Percentiles rank a stretch among this genome's conserved stretches.
phyloP scores from a whole-genome alignment of 1,139 yeast genomes.

The Wickerhamomyces sp. region DNA sequence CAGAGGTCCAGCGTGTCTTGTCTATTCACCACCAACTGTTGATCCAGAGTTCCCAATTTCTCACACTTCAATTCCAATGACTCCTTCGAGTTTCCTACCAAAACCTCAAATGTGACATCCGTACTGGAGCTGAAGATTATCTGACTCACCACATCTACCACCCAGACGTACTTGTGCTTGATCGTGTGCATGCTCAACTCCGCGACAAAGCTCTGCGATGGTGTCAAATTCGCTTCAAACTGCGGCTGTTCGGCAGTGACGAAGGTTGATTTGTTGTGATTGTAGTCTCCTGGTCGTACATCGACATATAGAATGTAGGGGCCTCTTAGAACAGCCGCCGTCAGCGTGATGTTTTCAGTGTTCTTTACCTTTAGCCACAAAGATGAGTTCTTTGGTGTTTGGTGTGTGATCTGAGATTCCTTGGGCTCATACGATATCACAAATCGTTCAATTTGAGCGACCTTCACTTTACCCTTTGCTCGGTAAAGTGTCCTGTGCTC shows the following conservation, averaged over 20 bases:
- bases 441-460: constrained; percentile 56
- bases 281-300: constrained; percentile 60
- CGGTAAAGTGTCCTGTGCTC: not conserved
- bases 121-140: constrained; percentile 70
- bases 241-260: constrained; percentile 71
- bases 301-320: constrained; percentile 89
- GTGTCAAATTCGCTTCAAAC: constrained; percentile 69
- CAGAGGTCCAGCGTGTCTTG: constrained; percentile 70
- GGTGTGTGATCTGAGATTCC: too few species aligned
- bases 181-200: constrained; percentile 43
- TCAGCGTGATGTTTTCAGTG: constrained; percentile 62
- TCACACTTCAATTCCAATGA: constrained; percentile 27
- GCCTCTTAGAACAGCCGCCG: constrained; percentile 89
- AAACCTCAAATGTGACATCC: constrained; percentile 63
- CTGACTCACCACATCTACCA: constrained; percentile 81
- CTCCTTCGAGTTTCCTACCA: constrained; percentile 48
- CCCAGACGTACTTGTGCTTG: constrained; percentile 58
- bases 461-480: constrained; percentile 23
- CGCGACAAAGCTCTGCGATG: constrained; percentile 58
- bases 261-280: constrained; percentile 48
- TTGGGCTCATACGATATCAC: constrained; percentile 38
- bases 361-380: constrained; percentile 70
- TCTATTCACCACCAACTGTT: constrained; percentile 40
- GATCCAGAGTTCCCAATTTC: constrained; percentile 20
- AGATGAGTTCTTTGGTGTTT: too few species aligned